These are phyloP conservation scores for Pneumocystis wakefieldiae DNA, from an alignment of 1,139 yeast genomes.

Conservation along the genomic window DNA sequence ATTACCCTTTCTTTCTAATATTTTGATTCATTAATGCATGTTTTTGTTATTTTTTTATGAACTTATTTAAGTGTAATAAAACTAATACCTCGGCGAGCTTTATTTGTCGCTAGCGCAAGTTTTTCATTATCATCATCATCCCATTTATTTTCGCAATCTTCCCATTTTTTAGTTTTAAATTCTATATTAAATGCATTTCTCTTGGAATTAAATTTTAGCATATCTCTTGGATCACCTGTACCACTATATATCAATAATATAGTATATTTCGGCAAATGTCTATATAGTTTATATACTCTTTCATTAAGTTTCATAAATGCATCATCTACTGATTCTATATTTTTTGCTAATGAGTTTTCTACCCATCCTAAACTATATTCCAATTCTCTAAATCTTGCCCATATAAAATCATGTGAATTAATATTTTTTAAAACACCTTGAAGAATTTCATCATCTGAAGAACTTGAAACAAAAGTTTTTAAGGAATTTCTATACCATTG, in stretches of 20 bases:
- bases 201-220: conserved; percentile 34
- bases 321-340: conserved; percentile 16
- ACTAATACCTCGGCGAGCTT: conserved; percentile 43
- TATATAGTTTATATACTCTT: conserved; percentile 37
- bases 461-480: conserved; percentile 31
- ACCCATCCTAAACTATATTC: conserved; percentile 31
- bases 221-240: conserved; percentile 43
- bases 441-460: conserved; percentile 42
- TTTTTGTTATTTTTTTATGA: background rate
- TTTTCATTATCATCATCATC: conserved; percentile 33
- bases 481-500: conserved; percentile 25
- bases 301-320: conserved; percentile 28
- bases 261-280: conserved; percentile 42
- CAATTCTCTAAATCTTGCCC: conserved; percentile 45
- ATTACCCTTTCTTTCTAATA: background rate
- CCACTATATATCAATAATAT: conserved; percentile 49
- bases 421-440: conserved; percentile 25
- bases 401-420: conserved; percentile 31
- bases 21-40: background rate
- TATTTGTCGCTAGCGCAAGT: conserved; percentile 30
- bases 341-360: background rate
- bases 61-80: conserved; percentile 33
- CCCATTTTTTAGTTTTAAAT: conserved; percentile 31
- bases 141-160: conserved; percentile 39
- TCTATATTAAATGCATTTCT: conserved; percentile 30